Conservation (phyloP, 331 rosid species). For the Saraca asoca region DNA sequence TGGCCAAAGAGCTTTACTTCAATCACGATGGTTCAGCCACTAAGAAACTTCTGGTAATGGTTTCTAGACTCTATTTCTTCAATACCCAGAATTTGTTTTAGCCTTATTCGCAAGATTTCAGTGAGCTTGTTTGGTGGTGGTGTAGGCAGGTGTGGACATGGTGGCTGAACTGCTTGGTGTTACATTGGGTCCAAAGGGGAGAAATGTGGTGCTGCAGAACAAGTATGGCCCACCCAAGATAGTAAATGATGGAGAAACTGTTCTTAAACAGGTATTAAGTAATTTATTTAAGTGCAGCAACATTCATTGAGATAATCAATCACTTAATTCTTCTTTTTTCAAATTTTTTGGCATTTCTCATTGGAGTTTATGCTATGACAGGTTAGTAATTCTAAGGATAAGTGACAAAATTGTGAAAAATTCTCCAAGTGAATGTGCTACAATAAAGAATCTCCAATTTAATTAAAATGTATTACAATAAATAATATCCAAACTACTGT, state of each 20-base stretch:
- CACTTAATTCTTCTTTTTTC: constrained; percentile 13
- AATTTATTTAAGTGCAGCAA: background rate
- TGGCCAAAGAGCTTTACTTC: constrained; percentile 73
- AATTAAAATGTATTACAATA: no score
- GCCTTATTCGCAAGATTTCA: constrained; percentile 7
- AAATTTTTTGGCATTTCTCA: background rate
- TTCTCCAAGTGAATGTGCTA: background rate
- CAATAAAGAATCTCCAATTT: no score
- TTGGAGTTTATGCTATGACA: no score
- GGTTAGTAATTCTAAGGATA: background rate
- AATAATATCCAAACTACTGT: no score
- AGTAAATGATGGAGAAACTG: constrained; percentile 93
- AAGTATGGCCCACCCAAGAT: constrained; percentile 96
- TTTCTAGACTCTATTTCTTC: constrained; percentile 6
- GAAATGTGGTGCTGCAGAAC: constrained; percentile 84
- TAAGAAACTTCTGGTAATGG: constrained; percentile 68
- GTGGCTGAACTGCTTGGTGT: constrained; percentile 91
- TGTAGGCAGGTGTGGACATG: constrained; percentile 81
- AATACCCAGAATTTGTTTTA: constrained; percentile 16
- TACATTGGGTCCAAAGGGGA: constrained; percentile 92
- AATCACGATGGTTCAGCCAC: constrained; percentile 71
- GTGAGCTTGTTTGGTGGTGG: constrained; percentile 30
- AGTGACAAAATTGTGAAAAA: background rate
- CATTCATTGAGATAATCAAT: background rate
- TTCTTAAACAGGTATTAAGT: constrained; percentile 71